Percentiles rank a stretch among this genome's conserved stretches.
Evolutionary conservation across 1,284 basidiomycete species (phyloP).

Genomic region (Austropuccinia psidii): DNA sequence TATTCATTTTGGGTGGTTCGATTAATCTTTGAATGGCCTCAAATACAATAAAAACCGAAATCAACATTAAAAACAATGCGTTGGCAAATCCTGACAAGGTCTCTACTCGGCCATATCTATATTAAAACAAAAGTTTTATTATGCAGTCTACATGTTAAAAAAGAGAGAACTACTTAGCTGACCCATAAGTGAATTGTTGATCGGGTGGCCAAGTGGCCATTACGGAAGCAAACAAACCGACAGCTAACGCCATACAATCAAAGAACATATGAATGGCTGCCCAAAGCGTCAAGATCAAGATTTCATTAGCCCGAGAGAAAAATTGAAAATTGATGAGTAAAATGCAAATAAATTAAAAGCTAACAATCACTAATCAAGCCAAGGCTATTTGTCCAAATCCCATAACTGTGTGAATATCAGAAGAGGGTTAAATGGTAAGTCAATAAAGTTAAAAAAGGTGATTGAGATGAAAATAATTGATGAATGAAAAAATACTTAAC

Average conservation of each 20-base stretch:
- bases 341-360: slow-evolving; percentile 42
- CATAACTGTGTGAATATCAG: slow-evolving; percentile 58
- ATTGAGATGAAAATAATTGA: not conserved
- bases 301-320: not conserved
- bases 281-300: too few relatives aligned
- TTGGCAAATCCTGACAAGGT: slow-evolving; percentile 97
- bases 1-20: slow-evolving; percentile 97
- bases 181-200: slow-evolving; percentile 91
- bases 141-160: not conserved
- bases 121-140: not conserved
- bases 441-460: not conserved
- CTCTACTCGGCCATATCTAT: slow-evolving; percentile 91
- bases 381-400: slow-evolving; percentile 93
- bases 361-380: slow-evolving; percentile 93
- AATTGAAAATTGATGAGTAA: not conserved
- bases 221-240: slow-evolving; percentile 90
- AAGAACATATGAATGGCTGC: slow-evolving; percentile 99
- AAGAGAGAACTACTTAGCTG: slow-evolving; percentile 41
- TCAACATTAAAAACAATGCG: slow-evolving; percentile 89
- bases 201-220: slow-evolving; percentile 98
- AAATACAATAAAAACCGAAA: slow-evolving; percentile 96
- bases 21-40: slow-evolving; percentile 93
- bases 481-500: too few relatives aligned
- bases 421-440: not conserved
- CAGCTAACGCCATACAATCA: slow-evolving; percentile 93